phyloP scores from a whole-genome alignment of 1,284 basidiomycete genomes.

The Mrakiaceae sp. region DNA sequence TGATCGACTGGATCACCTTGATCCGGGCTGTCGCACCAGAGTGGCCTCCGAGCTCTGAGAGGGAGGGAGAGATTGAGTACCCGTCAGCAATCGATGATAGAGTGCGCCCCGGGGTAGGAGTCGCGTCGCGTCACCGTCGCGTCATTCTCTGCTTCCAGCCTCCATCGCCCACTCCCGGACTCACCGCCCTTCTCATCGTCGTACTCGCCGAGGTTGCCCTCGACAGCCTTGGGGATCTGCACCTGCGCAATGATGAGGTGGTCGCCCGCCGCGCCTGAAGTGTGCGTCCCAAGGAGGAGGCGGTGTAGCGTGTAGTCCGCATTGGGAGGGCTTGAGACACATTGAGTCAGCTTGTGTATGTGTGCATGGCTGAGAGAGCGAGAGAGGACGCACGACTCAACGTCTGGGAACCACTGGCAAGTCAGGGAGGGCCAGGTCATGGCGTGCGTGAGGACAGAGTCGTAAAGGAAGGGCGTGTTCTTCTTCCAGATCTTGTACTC shows the following conservation, averaged over 20 bases:
- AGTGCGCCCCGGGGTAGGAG: neutral
- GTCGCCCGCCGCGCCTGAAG: constrained; percentile 87
- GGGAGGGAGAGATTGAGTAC: neutral
- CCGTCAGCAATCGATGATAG: neutral
- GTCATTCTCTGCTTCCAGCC: neutral
- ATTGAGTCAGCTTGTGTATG: neutral
- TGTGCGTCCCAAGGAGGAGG: constrained; percentile 92
- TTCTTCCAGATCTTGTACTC: constrained; percentile 62
- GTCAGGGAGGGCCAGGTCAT: constrained; percentile 97
- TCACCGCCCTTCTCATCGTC: constrained; percentile 75
- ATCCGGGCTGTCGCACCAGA: constrained; percentile 64
- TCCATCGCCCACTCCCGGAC: constrained; percentile 15
- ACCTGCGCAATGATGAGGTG: constrained; percentile 94
- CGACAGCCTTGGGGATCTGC: constrained; percentile 72
- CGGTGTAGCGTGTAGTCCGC: constrained; percentile 89
- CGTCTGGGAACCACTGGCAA: constrained; percentile 98
- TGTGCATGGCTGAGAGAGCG: neutral
- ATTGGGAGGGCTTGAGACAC: constrained; percentile 33
- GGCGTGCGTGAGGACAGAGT: constrained; percentile 93
- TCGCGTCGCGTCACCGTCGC: neutral
- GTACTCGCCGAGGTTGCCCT: constrained; percentile 57
- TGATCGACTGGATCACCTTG: constrained; percentile 86
- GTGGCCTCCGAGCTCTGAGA: constrained; percentile 68
- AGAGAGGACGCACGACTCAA: constrained; percentile 59
- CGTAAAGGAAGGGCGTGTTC: constrained; percentile 94